These are phyloP conservation scores for Nelumbo lutea DNA, from an alignment of 164 flowering plant species.

Conservation along the genomic window DNA sequence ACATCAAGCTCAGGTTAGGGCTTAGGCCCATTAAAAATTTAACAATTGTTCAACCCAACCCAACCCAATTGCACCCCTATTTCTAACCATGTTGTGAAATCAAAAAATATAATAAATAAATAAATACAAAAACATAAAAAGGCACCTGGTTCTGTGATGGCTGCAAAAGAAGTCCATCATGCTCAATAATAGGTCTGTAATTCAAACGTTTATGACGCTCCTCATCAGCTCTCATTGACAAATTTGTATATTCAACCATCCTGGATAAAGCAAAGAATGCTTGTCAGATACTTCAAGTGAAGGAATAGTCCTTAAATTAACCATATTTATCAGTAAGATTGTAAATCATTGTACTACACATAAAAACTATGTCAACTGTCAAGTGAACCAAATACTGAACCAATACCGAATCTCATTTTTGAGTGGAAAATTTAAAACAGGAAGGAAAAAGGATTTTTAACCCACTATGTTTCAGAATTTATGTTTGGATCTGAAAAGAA, in stretches of 20 bases:
- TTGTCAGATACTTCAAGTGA: background rate
- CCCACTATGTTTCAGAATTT: too few species aligned
- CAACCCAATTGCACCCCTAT: background rate
- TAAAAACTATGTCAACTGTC: background rate
- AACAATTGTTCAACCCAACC: too few species aligned
- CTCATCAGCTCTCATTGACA: conserved; percentile 59
- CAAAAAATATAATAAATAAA: background rate
- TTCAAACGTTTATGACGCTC: conserved; percentile 61
- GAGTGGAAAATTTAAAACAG: too few species aligned
- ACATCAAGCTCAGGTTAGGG: too few species aligned
- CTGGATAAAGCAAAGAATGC: conserved; percentile 28
- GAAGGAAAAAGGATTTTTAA: too few species aligned
- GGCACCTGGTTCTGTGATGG: conserved; percentile 50
- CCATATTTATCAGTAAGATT: background rate
- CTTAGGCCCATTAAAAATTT: background rate
- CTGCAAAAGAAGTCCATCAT: conserved; percentile 75
- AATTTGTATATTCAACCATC: conserved; percentile 43
- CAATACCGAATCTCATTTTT: too few species aligned
- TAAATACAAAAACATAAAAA: background rate
- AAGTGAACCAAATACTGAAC: background rate
- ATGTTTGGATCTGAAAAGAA: too few species aligned
- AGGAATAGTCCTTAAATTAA: background rate
- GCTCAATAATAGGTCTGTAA: conserved; percentile 73
- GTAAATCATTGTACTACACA: background rate
- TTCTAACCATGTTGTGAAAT: background rate